Conservation (phyloP, 2,329 filamentous ascomycete genomes). For the Microdochium nivale region DNA sequence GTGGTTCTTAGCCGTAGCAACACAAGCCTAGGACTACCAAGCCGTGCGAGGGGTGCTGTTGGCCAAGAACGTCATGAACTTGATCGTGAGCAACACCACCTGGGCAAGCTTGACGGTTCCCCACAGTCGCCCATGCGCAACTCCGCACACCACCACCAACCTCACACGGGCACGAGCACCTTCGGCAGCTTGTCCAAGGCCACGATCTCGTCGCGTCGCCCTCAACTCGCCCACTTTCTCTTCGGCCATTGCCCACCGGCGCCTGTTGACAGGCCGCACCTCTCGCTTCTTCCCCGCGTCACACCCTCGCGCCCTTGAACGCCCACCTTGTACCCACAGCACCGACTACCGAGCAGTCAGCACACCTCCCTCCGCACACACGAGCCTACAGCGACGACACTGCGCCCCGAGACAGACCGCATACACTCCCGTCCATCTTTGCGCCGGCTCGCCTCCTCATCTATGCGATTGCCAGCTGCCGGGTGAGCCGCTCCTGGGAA, state of each 20-base stretch:
- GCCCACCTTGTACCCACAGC: slow-evolving; percentile 3
- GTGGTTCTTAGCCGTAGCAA: too few species aligned
- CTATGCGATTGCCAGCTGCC: slow-evolving; percentile 6
- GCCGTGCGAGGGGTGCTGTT: too few species aligned
- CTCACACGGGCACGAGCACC: background rate
- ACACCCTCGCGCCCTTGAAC: slow-evolving; percentile 5
- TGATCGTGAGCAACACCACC: too few species aligned
- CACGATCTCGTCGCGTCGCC: background rate
- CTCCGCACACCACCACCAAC: background rate
- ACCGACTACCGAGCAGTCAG: too few species aligned
- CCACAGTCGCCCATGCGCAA: background rate
- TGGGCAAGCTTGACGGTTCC: background rate
- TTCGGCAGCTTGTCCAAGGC: background rate
- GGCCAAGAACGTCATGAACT: too few species aligned
- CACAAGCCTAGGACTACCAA: too few species aligned
- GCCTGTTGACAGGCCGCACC: background rate
- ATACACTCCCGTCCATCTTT: background rate
- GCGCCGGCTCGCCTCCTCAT: background rate
- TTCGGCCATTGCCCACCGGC: background rate
- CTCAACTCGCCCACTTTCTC: background rate
- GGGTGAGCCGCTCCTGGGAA: slow-evolving; percentile 9
- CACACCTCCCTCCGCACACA: too few species aligned
- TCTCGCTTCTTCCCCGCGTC: background rate
- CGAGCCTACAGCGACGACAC: too few species aligned
- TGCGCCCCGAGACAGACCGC: background rate